Percentiles rank a stretch among this genome's conserved stretches.
phyloP scores from a whole-genome alignment of 345 rosid species.

The Rhizophora apiculata region DNA sequence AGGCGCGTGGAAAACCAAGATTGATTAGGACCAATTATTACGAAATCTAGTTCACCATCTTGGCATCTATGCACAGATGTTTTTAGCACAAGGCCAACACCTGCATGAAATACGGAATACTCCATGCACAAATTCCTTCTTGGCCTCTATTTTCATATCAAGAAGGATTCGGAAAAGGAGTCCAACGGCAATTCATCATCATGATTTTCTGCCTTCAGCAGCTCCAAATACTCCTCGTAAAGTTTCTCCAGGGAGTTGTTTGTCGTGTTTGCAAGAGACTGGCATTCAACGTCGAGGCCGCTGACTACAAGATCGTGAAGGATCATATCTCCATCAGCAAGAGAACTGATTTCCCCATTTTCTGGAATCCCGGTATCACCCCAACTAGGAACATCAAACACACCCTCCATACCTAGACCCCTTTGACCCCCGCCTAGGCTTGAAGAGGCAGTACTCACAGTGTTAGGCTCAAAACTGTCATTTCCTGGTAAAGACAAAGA shows the following conservation, averaged over 20 bases:
- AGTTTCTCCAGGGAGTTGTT: conserved; percentile 15
- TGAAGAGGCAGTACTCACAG: background rate
- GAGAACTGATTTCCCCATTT: background rate
- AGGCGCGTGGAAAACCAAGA: no score
- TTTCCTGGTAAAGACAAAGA: conserved; percentile 15
- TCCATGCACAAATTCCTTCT: background rate
- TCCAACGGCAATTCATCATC: background rate
- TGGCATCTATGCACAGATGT: no score
- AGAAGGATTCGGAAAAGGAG: conserved; percentile 5
- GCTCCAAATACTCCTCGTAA: conserved; percentile 20
- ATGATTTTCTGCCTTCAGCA: conserved; percentile 5
- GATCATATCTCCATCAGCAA: background rate
- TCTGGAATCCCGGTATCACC: background rate
- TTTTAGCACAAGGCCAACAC: no score
- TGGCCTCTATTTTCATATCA: background rate
- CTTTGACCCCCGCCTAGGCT: background rate
- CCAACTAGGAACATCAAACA: background rate
- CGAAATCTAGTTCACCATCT: no score
- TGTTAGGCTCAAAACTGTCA: background rate
- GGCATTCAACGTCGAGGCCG: background rate
- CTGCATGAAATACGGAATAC: no score
- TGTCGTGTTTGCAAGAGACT: background rate
- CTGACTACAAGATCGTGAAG: background rate
- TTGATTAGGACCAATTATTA: no score
- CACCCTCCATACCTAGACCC: background rate